Conservation (phyloP, 2,329 filamentous ascomycete genomes). For the Sclerotiophoma versabilis region DNA sequence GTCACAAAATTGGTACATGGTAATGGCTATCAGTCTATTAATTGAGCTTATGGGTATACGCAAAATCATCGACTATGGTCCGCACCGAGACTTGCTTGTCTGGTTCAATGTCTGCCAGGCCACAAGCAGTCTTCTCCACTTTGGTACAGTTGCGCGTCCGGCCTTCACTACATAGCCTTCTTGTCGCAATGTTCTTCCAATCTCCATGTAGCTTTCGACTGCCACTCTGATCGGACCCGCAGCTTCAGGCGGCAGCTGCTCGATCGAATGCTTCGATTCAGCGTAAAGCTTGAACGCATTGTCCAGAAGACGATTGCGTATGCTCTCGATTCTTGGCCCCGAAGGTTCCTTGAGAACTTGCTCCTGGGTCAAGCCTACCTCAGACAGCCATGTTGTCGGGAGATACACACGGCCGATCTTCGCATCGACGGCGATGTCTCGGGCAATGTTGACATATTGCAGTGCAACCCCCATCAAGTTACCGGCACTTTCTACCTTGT, state of each 20-base stretch:
- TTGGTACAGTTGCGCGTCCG: slow-evolving; percentile 57
- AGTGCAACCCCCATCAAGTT: slow-evolving; percentile 74
- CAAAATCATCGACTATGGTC: slow-evolving; percentile 1
- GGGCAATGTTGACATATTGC: slow-evolving; percentile 80
- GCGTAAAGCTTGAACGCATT: slow-evolving; percentile 68
- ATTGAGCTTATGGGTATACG: slow-evolving; percentile 7
- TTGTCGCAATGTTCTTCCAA: slow-evolving; percentile 67
- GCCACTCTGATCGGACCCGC: slow-evolving; percentile 71
- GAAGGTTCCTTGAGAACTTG: slow-evolving; percentile 62
- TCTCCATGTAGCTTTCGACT: slow-evolving; percentile 79
- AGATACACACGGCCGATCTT: slow-evolving; percentile 72
- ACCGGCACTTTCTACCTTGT: slow-evolving; percentile 63
- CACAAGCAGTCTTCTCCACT: slow-evolving; percentile 60
- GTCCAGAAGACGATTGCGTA: slow-evolving; percentile 64
- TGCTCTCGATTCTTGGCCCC: slow-evolving; percentile 54
- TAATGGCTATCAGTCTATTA: neutral
- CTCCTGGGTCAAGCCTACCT: slow-evolving; percentile 61
- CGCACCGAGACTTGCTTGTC: slow-evolving; percentile 13
- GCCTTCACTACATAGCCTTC: slow-evolving; percentile 54
- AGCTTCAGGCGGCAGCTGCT: slow-evolving; percentile 66
- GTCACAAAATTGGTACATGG: neutral
- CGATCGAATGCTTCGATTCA: slow-evolving; percentile 63
- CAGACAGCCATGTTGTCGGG: slow-evolving; percentile 68
- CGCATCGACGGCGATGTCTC: slow-evolving; percentile 74
- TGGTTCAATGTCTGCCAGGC: slow-evolving; percentile 64